Percentiles rank a stretch among this genome's conserved stretches.
phyloP scores from a whole-genome alignment of 176 grass and related monocot genomes.

The Lolium multiflorum region DNA sequence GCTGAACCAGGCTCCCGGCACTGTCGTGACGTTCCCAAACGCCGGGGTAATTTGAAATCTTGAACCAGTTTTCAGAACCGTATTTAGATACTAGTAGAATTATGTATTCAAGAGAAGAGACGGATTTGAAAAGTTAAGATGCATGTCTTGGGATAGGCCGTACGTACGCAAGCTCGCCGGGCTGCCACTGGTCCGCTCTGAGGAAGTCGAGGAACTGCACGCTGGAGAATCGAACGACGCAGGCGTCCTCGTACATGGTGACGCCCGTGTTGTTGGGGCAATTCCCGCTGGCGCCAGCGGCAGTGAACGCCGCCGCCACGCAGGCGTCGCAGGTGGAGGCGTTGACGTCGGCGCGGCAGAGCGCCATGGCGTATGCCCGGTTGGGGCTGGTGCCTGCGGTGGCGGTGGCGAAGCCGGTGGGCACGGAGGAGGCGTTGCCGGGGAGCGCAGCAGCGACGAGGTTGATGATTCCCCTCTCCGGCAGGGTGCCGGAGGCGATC shows the following conservation, averaged over 20 bases:
- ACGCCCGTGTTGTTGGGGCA: slow-evolving; percentile 38
- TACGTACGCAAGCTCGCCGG: background rate
- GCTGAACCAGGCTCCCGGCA: slow-evolving; percentile 28
- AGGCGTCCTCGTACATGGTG: slow-evolving; percentile 42
- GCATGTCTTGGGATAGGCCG: background rate
- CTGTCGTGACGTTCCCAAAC: background rate
- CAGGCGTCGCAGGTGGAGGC: slow-evolving; percentile 41
- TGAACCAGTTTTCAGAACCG: slow-evolving; percentile 9
- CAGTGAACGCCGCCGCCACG: slow-evolving; percentile 26
- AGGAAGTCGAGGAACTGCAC: slow-evolving; percentile 39
- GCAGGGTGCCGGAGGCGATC: no score
- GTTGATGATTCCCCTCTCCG: slow-evolving; percentile 43
- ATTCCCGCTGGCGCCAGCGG: background rate
- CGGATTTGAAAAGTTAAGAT: background rate
- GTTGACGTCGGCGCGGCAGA: slow-evolving; percentile 70
- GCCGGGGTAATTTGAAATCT: background rate
- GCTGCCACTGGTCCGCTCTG: slow-evolving; percentile 25
- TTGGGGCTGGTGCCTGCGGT: slow-evolving; percentile 30
- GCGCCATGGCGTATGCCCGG: slow-evolving; percentile 42
- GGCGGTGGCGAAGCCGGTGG: slow-evolving; percentile 28
- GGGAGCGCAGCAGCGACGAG: slow-evolving; percentile 5
- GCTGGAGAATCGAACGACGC: slow-evolving; percentile 53
- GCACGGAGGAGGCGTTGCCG: slow-evolving; percentile 23
- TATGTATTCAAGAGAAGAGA: background rate
- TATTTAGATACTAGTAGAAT: background rate